A percentile compares a stretch with the other conserved stretches of the same genome.
Evolutionary conservation across 139 green algal species (phyloP).

Genomic region (Mychonastes homosphaera): DNA sequence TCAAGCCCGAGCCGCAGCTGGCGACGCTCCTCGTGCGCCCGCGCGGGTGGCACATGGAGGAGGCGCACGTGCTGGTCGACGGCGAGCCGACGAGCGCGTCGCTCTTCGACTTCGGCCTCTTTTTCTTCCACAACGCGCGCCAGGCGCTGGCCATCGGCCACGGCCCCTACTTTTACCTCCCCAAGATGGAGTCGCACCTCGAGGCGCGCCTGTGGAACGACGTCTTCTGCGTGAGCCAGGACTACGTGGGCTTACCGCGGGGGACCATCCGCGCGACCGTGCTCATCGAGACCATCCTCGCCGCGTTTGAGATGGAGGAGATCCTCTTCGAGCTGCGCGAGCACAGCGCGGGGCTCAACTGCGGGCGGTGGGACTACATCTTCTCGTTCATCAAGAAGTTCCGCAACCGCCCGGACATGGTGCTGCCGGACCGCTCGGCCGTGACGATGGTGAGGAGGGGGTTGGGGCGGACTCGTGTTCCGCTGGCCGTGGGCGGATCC

Average conservation of each 20-base stretch:
- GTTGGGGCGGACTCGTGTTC: no score
- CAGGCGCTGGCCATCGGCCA: constrained; percentile 18
- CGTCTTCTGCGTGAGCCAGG: constrained; percentile 43
- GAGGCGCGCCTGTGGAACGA: constrained; percentile 74
- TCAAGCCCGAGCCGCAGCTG: constrained; percentile 35
- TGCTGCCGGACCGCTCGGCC: constrained; percentile 62
- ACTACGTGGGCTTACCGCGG: constrained; percentile 45
- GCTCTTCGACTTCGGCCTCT: constrained; percentile 81
- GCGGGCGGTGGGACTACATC: constrained; percentile 88
- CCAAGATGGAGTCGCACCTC: constrained; percentile 83
- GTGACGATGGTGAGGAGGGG: no score
- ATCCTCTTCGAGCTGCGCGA: constrained; percentile 81
- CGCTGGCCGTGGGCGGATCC: no score
- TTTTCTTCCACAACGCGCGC: constrained; percentile 76
- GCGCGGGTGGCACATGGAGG: constrained; percentile 75
- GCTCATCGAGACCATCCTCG: constrained; percentile 82
- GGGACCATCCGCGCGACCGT: constrained; percentile 73
- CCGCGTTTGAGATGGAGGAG: constrained; percentile 89
- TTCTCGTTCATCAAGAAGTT: constrained; percentile 87
- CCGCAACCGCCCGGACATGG: constrained; percentile 48
- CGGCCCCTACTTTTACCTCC: constrained; percentile 83
- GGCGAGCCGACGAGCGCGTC: constrained; percentile 44
- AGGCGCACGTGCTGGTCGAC: constrained; percentile 72
- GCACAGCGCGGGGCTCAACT: constrained; percentile 73
- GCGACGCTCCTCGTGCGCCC: constrained; percentile 44